Evolutionary conservation across 1,139 yeast genomes (phyloP), one percentile per base, ranked within the genome.

Genomic region (Schizosaccharomyces versatilis): DNA sequence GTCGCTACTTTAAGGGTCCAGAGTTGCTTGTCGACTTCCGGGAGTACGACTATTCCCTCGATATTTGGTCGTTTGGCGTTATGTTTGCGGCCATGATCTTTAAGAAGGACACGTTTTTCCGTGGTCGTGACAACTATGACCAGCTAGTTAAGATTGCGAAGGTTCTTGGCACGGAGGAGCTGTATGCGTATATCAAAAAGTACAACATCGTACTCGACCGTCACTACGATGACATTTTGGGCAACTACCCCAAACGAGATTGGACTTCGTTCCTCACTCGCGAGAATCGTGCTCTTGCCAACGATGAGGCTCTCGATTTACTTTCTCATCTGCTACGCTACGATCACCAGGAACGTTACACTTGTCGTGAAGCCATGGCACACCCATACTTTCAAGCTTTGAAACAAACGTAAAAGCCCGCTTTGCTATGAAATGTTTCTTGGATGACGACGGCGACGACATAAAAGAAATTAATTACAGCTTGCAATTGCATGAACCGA

Each of bases 1-100:
- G 95, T n/a, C 76, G 98, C 61, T 90, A 90, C 68, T 93, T 85
- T 71, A 93, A 93, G 69, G 98, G 97, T 38, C 99, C 99, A 1
- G 99, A 93, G 67, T 73, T 93, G 62, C 73, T 93, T 58, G 94
- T 90, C n/a, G 94, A 90, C 67, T 78, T 83, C 65, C 82, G 93
- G 63, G 82, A 80, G 70, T 93, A 93, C 68, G 57, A 56, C 49
- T 93, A 93, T 67, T 83, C 95, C 7, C 73, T 93, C 56, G 99
- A 93, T 67, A 69, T 93, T 68, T 93, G 99, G 99, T 84, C 95
- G 2, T 81, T 80, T 60, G 99, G 99, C 47, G 94, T 97, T 59
- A 88, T 88, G 90, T 72, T 90, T 60, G 98, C 98, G n/a, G 84
- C 96, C 14, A 84, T 93, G 76, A 82, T 90, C 39, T 90, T 90